Evolutionary conservation across 23 red algal species (phyloP).

Genomic region (Gracilaria gracilis): DNA sequence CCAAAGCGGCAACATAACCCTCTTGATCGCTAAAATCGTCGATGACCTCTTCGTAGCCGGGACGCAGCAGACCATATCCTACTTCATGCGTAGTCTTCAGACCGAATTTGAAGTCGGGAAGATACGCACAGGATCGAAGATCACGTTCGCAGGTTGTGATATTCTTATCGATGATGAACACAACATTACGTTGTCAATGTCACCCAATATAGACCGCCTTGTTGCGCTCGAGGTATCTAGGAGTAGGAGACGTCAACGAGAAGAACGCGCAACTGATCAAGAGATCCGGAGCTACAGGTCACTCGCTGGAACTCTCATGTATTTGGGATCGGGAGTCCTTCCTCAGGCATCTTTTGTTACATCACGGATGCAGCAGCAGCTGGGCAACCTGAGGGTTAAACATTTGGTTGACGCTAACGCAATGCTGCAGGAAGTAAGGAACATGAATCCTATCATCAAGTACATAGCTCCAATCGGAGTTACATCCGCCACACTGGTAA

Average conservation of each 20-base stretch:
- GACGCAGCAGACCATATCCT: neutral
- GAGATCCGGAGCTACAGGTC: neutral
- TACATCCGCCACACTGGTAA: too few relatives aligned
- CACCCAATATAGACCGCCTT: neutral
- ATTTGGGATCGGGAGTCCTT: neutral
- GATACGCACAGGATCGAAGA: neutral
- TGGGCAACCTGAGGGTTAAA: neutral
- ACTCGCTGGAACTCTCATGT: conserved; percentile 22
- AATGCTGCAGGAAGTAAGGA: conserved; percentile 2
- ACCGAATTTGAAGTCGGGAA: too few relatives aligned
- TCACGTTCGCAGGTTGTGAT: conserved; percentile 4
- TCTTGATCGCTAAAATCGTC: conserved; percentile 12
- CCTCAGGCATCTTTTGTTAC: conserved; percentile 5
- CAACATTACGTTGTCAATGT: conserved; percentile 10
- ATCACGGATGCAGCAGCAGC: conserved; percentile 11
- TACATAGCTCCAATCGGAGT: neutral
- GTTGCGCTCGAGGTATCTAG: neutral
- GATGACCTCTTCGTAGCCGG: conserved; percentile 41
- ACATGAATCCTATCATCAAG: neutral
- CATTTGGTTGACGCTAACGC: conserved; percentile 29
- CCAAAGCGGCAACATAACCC: conserved; percentile 1
- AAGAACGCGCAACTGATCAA: neutral
- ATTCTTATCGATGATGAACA: neutral
- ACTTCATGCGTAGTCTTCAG: neutral
- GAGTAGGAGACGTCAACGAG: neutral